phyloP scores from a whole-genome alignment of 441 rosid genomes.

The Euphorbia celastroides region DNA sequence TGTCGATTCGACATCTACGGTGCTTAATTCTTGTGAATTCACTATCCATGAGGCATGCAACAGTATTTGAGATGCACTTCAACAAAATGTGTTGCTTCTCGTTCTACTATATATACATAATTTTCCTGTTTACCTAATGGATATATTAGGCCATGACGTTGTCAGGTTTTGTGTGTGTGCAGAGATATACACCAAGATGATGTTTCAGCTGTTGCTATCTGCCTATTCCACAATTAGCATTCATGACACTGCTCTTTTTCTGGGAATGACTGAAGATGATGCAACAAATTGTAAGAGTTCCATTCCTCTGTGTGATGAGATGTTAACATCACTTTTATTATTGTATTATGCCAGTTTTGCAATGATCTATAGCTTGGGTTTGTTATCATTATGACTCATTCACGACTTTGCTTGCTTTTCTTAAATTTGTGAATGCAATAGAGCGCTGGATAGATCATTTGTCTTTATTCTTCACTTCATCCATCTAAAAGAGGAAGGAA shows the following conservation, averaged over 20 bases:
- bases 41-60: not conserved
- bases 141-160: not conserved
- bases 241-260: constrained; percentile 63
- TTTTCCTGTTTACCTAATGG: not conserved
- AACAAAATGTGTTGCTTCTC: not conserved
- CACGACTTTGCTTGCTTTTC: no score
- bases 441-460: no score
- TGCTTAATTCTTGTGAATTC: not conserved
- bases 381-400: not conserved
- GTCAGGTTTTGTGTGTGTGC: constrained; percentile 20
- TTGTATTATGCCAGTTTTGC: no score
- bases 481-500: no score
- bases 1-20: no score
- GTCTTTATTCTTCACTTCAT: no score
- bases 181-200: constrained; percentile 76
- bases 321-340: no score
- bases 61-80: not conserved
- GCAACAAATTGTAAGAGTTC: constrained; percentile 62
- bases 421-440: no score
- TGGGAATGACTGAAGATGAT: constrained; percentile 83
- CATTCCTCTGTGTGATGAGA: no score
- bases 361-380: not conserved
- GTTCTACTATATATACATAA: not conserved
- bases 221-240: constrained; percentile 82
- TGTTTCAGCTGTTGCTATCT: constrained; percentile 68